These are phyloP conservation scores for Ramularia endophylla DNA, from an alignment of 2,329 filamentous ascomycete species.

Conservation along the genomic window DNA sequence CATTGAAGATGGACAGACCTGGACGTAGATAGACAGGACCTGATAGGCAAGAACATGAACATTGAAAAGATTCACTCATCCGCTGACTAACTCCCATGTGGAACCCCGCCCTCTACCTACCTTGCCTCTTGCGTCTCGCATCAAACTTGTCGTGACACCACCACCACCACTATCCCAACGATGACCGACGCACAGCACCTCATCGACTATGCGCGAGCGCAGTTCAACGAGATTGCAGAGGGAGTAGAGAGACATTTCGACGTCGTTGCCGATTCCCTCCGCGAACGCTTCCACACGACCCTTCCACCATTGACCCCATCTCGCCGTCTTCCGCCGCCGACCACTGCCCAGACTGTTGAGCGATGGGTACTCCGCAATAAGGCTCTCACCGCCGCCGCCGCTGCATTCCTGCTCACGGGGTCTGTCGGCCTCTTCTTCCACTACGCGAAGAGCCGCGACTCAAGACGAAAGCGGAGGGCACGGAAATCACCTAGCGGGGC, in stretches of 20 bases:
- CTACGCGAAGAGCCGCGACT: constrained; percentile 55
- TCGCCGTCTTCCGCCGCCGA: constrained; percentile 35
- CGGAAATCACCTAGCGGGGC: constrained; percentile 75
- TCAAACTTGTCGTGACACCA: neutral
- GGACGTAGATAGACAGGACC: no score
- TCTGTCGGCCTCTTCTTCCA: constrained; percentile 43
- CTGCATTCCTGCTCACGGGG: constrained; percentile 64
- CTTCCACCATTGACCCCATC: constrained; percentile 35
- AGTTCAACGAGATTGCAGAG: constrained; percentile 59
- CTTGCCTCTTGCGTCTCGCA: no score
- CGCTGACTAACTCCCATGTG: no score
- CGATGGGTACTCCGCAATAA: constrained; percentile 70
- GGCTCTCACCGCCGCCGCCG: constrained; percentile 63
- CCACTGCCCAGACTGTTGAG: constrained; percentile 54
- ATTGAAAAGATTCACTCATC: no score
- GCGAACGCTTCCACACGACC: constrained; percentile 66
- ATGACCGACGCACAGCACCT: constrained; percentile 34
- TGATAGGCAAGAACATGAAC: no score
- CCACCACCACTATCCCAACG: neutral
- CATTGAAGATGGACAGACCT: no score
- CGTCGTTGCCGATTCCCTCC: constrained; percentile 62
- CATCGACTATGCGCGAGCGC: constrained; percentile 30
- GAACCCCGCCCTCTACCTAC: no score
- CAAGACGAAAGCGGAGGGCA: constrained; percentile 64
- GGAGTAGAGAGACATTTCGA: constrained; percentile 79